Conservation (phyloP, 2,329 filamentous ascomycete species). For the Nectriaceae sp. region DNA sequence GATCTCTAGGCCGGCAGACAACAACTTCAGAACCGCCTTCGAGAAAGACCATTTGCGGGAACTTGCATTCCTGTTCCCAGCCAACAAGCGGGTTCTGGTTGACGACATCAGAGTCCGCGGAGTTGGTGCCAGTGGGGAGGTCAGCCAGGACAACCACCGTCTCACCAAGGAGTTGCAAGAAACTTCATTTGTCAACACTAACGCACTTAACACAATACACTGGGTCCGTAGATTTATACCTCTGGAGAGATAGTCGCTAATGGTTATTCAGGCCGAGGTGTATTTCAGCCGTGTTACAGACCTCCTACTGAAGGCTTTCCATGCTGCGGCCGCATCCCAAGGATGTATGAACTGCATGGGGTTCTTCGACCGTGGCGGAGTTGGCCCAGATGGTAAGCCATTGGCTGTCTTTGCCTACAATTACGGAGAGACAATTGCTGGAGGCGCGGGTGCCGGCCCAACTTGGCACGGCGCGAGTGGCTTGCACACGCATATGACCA, state of each 20-base stretch:
- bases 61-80: constrained; percentile 37
- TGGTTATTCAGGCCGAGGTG: not conserved
- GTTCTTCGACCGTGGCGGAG: constrained; percentile 22
- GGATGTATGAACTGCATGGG: constrained; percentile 44
- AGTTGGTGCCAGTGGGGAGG: constrained; percentile 20
- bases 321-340: constrained; percentile 71
- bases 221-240: not conserved
- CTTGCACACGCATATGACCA: constrained; percentile 37
- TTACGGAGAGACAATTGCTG: constrained; percentile 24
- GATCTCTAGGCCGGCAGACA: constrained; percentile 38
- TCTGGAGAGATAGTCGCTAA: no score
- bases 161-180: not conserved
- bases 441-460: constrained; percentile 34
- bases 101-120: constrained; percentile 44
- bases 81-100: constrained; percentile 37
- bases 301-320: constrained; percentile 74
- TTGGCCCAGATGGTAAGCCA: constrained; percentile 27
- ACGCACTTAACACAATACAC: not conserved
- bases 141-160: not conserved
- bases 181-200: not conserved
- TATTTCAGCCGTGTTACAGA: constrained; percentile 44
- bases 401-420: constrained; percentile 28
- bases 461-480: constrained; percentile 29
- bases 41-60: constrained; percentile 37
- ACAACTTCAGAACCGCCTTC: constrained; percentile 33